Evolutionary conservation across 306 rosid species (phyloP).

Genomic region (Casuarina equisetifolia): DNA sequence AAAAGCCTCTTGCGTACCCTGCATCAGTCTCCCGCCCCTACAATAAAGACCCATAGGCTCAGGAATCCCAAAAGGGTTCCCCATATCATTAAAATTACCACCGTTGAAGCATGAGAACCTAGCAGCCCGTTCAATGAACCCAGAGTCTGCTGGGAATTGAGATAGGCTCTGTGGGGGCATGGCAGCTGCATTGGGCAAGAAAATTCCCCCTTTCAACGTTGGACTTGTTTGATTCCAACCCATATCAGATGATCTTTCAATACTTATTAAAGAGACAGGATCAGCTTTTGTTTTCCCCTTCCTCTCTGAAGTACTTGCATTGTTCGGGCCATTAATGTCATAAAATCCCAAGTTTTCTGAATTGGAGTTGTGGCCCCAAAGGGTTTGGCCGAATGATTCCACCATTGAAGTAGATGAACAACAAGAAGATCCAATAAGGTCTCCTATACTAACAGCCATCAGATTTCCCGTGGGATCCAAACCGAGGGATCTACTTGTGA

Average conservation of each 20-base stretch:
- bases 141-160: constrained; percentile 88
- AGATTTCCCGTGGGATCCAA: constrained; percentile 50
- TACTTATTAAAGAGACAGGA: constrained; percentile 50
- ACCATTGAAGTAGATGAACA: constrained; percentile 71
- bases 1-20: constrained; percentile 45
- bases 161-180: constrained; percentile 62
- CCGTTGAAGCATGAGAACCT: constrained; percentile 77
- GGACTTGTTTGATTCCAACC: constrained; percentile 60
- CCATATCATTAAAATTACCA: constrained; percentile 58
- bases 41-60: constrained; percentile 48
- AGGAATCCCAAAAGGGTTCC: constrained; percentile 58
- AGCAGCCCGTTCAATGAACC: constrained; percentile 87
- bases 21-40: constrained; percentile 40
- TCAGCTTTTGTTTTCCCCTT: constrained; percentile 51
- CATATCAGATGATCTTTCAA: constrained; percentile 60
- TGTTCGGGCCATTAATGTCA: constrained; percentile 48
- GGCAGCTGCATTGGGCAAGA: constrained; percentile 55
- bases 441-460: constrained; percentile 49
- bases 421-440: constrained; percentile 61
- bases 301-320: constrained; percentile 42
- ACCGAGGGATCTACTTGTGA: constrained; percentile 56
- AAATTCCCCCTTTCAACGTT: constrained; percentile 52
- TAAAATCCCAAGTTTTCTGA: constrained; percentile 66
- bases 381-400: constrained; percentile 55
- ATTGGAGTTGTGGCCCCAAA: constrained; percentile 61